phyloP scores from a whole-genome alignment of 768 basidiomycete species.

The Cytidiella melzeri region DNA sequence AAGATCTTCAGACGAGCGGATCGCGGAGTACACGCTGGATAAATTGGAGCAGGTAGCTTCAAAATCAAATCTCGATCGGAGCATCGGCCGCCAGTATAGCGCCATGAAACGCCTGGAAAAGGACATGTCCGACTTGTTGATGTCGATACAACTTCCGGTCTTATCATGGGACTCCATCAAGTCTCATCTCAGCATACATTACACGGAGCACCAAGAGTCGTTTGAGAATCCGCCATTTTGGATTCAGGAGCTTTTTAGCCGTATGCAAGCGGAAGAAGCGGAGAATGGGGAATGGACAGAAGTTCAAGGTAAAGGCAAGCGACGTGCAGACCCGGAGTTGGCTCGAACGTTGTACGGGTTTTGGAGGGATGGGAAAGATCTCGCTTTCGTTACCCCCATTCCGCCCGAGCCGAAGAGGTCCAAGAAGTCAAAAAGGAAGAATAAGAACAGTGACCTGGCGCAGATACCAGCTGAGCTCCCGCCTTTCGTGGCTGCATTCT shows the following conservation, averaged over 20 bases:
- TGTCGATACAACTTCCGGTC: slow-evolving; percentile 25
- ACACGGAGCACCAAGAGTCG: slow-evolving; percentile 42
- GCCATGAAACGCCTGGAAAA: slow-evolving; percentile 44
- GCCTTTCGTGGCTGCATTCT: slow-evolving; percentile 4
- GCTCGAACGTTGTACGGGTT: slow-evolving; percentile 14
- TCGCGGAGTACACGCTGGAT: slow-evolving; percentile 56
- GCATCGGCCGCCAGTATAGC: slow-evolving; percentile 28
- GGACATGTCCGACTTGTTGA: slow-evolving; percentile 22
- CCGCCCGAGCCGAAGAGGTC: neutral
- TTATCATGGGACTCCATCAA: slow-evolving; percentile 28
- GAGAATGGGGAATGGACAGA: slow-evolving; percentile 29
- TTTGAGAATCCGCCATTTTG: slow-evolving; percentile 42
- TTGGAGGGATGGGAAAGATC: slow-evolving; percentile 21
- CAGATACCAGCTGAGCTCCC: neutral
- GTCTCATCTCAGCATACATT: slow-evolving; percentile 35
- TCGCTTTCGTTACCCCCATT: slow-evolving; percentile 14
- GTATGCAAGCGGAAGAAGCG: slow-evolving; percentile 13
- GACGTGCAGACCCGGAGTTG: neutral
- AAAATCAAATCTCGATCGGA: slow-evolving; percentile 34
- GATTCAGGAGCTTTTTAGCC: slow-evolving; percentile 27
- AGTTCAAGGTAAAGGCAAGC: slow-evolving; percentile 21
- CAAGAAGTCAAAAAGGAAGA: neutral
- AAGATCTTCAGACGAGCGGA: slow-evolving; percentile 53
- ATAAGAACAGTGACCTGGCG: neutral
- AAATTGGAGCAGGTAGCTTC: slow-evolving; percentile 43